Base-by-base conservation (phyloP, 2,329 filamentous ascomycete genomes). In the Ceratocystis harringtonii region DNA sequence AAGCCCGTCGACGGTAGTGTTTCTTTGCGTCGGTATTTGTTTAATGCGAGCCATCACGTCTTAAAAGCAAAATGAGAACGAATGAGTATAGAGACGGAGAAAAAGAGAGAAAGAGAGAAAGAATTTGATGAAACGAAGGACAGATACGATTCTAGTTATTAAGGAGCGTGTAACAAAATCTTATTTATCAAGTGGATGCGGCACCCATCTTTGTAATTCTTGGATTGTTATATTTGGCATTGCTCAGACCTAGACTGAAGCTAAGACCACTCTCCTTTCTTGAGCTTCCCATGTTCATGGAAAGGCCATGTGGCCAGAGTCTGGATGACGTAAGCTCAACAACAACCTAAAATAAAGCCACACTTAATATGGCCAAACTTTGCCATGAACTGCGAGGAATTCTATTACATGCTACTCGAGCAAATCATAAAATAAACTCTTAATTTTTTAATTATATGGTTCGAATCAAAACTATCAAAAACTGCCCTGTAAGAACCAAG, bases 31-130 rank as follows among this genome's bases (percentile, higher is more conserved):
- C 8, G 88, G 85, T 61, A 77, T 77, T 75, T 89, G 86, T 75
- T 91, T 90, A 65, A 81, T 81, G 71, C 87, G 84, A 68, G 86
- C 87, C 88, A 91, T 90, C 62, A 61, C 61, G 17, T 48, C 12
- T n/a, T 17, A 1, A 41, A 41, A 15, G 36, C 36, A 12, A 41
- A 15, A 41, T 41, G 10, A 41, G 36, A 41, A 41, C 36, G 36
- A 41, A 15, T 41, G 36, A 41, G 45, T 52, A 41, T 22, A 43
- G n/a, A n/a, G 41, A 44, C 10, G 43, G 22, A 17, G 15, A 62
- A 25, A 63, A 58, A 66, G 65, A 66, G 68, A 68, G 62, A 63
- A 58, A 66, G 65, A 66, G 68, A 68, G 62, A 66, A 65, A 69
- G 57, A 65, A n/a, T 7, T 1, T 2, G 22, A 32, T 15, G 5